Conservation (phyloP, 257 asterid species). For the Ligustrum vulgare region DNA sequence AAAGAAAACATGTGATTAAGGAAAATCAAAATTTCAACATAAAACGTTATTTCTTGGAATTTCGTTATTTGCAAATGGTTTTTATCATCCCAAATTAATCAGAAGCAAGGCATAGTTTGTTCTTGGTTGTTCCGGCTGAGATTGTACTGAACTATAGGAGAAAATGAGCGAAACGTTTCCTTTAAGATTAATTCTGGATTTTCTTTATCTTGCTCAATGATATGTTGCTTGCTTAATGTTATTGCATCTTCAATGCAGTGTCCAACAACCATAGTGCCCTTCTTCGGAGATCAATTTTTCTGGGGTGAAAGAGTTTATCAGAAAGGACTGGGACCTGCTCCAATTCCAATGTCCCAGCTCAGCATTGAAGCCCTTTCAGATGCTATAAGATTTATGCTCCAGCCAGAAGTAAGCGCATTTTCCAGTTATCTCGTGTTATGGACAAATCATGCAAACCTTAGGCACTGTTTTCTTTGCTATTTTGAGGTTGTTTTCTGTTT, state of each 20-base stretch:
- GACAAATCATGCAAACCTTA: not conserved
- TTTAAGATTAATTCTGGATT: not conserved
- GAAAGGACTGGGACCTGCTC: constrained; percentile 82
- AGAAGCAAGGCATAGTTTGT: not conserved
- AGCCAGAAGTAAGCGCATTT: constrained; percentile 59
- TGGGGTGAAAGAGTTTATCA: constrained; percentile 90
- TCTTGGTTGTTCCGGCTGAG: too few species aligned
- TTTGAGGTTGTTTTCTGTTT: too few species aligned
- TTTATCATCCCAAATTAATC: not conserved
- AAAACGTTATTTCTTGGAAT: not conserved
- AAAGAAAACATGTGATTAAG: not conserved
- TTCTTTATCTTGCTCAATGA: not conserved
- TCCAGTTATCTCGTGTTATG: not conserved
- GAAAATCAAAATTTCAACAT: not conserved
- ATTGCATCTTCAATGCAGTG: constrained; percentile 56
- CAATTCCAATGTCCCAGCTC: constrained; percentile 85
- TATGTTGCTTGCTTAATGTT: not conserved
- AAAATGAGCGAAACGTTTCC: not conserved
- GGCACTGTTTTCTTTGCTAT: too few species aligned
- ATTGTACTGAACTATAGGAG: not conserved
- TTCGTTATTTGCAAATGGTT: not conserved
- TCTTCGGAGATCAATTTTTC: constrained; percentile 95
- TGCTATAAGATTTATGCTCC: constrained; percentile 91
- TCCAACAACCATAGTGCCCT: constrained; percentile 94
- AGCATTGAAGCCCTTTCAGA: constrained; percentile 74